phyloP scores from a whole-genome alignment of 371 early-diverging fungal genomes.

The Nematocida sp. region DNA sequence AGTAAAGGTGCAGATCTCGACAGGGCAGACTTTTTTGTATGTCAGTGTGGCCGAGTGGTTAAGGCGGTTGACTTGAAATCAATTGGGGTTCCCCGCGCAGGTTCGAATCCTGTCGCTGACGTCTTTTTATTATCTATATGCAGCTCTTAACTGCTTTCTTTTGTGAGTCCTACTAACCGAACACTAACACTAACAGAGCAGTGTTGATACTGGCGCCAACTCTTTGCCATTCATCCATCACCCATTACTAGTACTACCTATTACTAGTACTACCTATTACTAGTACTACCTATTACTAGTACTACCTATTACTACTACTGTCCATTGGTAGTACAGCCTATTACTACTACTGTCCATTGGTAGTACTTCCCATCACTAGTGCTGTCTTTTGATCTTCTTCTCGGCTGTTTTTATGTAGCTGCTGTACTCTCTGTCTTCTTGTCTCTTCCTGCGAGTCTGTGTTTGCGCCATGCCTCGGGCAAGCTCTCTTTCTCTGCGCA shows the following conservation, averaged over 20 bases:
- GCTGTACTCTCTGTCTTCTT: conserved; percentile 17
- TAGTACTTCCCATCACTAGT: too few relatives aligned
- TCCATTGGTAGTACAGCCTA: too few relatives aligned
- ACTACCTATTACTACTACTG: not conserved
- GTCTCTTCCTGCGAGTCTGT: not conserved
- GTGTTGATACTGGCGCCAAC: too few relatives aligned
- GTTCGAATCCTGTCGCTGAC: conserved; percentile 55
- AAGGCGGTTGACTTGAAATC: conserved; percentile 52
- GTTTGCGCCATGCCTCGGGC: conserved; percentile 2
- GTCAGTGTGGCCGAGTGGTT: conserved; percentile 54
- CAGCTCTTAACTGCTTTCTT: too few relatives aligned
- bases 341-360: too few relatives aligned
- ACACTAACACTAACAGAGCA: too few relatives aligned
- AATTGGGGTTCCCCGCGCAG: conserved; percentile 48
- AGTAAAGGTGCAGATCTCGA: too few relatives aligned
- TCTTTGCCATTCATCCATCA: too few relatives aligned
- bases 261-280: not conserved
- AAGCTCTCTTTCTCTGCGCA: not conserved
- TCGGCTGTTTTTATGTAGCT: conserved; percentile 14
- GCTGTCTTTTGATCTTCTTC: not conserved
- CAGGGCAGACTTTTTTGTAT: too few relatives aligned
- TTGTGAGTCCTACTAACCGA: too few relatives aligned
- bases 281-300: not conserved
- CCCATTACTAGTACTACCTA: too few relatives aligned
- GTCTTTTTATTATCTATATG: too few relatives aligned